These are phyloP conservation scores for Blastobotrys peoriensis DNA, from an alignment of 805 yeast genomes.

Conservation along the genomic window DNA sequence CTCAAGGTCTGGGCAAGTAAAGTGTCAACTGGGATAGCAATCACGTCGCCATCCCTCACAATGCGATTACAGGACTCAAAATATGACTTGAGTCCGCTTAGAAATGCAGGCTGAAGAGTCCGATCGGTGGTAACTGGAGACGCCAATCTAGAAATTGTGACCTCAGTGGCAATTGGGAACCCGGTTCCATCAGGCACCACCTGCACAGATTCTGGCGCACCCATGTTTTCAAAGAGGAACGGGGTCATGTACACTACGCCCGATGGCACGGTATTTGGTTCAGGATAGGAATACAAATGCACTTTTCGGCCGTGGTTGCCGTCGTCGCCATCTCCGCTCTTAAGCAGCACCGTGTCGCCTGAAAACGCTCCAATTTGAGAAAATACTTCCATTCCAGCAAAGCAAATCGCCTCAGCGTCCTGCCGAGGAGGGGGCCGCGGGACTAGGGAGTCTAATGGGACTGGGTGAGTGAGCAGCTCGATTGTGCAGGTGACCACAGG, in stretches of 20 bases:
- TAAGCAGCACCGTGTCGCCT: constrained; percentile 51
- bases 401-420: constrained; percentile 43
- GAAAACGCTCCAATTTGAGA: constrained; percentile 56
- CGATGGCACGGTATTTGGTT: constrained; percentile 45
- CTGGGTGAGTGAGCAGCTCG: constrained; percentile 3
- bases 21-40: constrained; percentile 76
- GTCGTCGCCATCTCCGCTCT: neutral
- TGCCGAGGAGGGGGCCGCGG: constrained; percentile 29
- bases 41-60: constrained; percentile 56
- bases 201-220: constrained; percentile 29
- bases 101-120: constrained; percentile 53
- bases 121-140: constrained; percentile 65
- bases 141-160: constrained; percentile 60
- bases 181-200: constrained; percentile 3
- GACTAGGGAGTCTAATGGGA: constrained; percentile 9
- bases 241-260: constrained; percentile 57
- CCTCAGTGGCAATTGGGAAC: constrained; percentile 51
- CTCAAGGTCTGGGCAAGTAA: constrained; percentile 51
- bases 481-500: constrained; percentile 1
- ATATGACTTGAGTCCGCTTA: constrained; percentile 52
- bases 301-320: constrained; percentile 28
- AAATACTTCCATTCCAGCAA: constrained; percentile 45
- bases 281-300: constrained; percentile 53
- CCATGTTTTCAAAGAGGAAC: constrained; percentile 46
- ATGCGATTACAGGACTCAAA: constrained; percentile 57